Conservation (phyloP, 129 eudicot genomes). For the Chrysanthemum lavandulifolium region DNA sequence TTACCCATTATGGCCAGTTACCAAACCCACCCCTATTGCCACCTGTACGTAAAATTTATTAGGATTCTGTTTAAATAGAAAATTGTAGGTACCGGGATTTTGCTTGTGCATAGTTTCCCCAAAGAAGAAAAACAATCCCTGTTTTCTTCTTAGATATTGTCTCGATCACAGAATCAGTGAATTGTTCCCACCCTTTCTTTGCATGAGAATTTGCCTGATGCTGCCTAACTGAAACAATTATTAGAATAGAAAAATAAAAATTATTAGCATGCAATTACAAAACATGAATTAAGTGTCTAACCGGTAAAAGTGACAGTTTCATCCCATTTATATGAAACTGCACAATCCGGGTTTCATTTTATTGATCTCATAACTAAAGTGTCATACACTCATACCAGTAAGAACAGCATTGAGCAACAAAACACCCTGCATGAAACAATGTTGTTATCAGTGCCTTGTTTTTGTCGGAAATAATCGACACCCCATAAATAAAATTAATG, state of each 20-base stretch:
- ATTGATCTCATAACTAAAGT: background rate
- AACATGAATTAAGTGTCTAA: background rate
- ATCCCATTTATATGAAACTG: background rate
- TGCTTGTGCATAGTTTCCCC: conserved; percentile 98
- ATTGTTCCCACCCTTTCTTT: conserved; percentile 95
- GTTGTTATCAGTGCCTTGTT: background rate
- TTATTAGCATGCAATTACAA: conserved; percentile 1
- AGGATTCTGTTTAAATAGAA: background rate
- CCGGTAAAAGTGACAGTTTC: background rate
- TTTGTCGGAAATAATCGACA: too few species aligned
- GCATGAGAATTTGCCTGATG: conserved; percentile 98
- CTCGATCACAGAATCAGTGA: conserved; percentile 86
- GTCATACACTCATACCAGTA: conserved; percentile 51
- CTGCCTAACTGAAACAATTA: conserved; percentile 54
- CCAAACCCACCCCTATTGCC: background rate
- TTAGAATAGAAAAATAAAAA: background rate
- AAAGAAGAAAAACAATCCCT: conserved; percentile 92
- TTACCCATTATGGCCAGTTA: background rate
- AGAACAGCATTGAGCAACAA: conserved; percentile 89
- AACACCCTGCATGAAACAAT: conserved; percentile 62
- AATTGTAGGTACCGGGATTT: conserved; percentile 58
- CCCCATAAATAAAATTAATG: background rate
- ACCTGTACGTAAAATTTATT: background rate
- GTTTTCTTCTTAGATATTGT: conserved; percentile 69
- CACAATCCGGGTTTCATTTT: background rate